A percentile compares a stretch with the other conserved stretches of the same genome.
Conservation (phyloP, 768 basidiomycete species). For the Cantharellus cinnabarinus region DNA sequence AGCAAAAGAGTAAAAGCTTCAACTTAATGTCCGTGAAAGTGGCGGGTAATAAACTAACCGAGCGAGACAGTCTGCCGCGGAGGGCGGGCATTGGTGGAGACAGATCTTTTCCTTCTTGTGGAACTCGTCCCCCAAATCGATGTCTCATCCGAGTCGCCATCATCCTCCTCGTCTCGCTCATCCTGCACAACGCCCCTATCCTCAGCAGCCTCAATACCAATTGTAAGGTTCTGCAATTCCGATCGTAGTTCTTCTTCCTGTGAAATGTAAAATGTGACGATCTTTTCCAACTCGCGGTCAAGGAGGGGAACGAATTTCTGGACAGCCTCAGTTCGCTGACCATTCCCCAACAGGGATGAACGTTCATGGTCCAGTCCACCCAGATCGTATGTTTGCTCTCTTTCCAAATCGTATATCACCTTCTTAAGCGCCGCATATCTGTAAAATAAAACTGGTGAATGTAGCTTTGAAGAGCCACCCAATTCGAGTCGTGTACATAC, state of each 20-base stretch:
- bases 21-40: too few relatives aligned
- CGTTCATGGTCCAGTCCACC: not conserved
- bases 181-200: conserved; percentile 28
- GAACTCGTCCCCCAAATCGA: too few relatives aligned
- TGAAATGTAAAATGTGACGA: conserved; percentile 51
- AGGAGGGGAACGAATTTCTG: conserved; percentile 47
- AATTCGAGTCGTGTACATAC: conserved; percentile 24
- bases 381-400: too few relatives aligned
- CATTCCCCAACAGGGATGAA: conserved; percentile 12
- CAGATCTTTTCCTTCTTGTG: too few relatives aligned
- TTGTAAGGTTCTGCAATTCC: conserved; percentile 38
- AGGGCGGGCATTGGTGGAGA: too few relatives aligned
- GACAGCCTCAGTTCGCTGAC: conserved; percentile 20
- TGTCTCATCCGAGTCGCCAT: conserved; percentile 23
- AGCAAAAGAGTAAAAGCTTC: too few relatives aligned
- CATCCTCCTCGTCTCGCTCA: conserved; percentile 27
- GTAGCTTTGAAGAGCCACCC: not conserved
- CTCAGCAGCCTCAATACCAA: conserved; percentile 37
- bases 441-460: conserved; percentile 2
- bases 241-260: conserved; percentile 56
- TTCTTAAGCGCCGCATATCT: conserved; percentile 80
- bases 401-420: conserved; percentile 49
- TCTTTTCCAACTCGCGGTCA: conserved; percentile 67
- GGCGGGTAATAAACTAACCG: too few relatives aligned
- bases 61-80: too few relatives aligned